Base-by-base conservation (phyloP, 495 filamentous ascomycete genomes). In the Rusavskia elegans region DNA sequence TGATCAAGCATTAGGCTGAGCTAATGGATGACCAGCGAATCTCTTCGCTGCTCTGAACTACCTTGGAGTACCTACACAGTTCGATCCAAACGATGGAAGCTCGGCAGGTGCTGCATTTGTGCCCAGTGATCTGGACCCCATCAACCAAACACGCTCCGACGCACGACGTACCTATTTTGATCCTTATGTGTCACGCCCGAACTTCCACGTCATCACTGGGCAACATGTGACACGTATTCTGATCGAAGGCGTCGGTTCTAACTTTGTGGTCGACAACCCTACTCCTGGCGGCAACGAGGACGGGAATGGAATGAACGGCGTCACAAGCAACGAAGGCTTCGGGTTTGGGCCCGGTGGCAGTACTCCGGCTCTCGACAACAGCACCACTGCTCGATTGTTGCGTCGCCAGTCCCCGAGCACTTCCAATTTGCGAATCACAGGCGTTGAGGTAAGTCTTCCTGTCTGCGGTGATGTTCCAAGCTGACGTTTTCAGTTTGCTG, bases 11-110 rank as follows among this genome's bases (percentile, higher is more conserved):
- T 36, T 1, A 11, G 16, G 20, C 48, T 1, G 14, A 23, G 41
- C 50, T 61, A 35, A 56, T 58, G 30, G 21, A 5, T 52, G 27
- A 14, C 9, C 57, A 79, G 76, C 63, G 39, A 69, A 73, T 55
- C 78, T 77, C 55, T 70, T 78, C 52, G 55, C 60, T 14, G 76
- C 66, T 9, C 51, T 76, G 56, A 70, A 71, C 46, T 54, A 68
- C 50, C 64, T 80, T 5, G 77, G 75, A 19, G 63, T 80, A 32
- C 65, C 71, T 0, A 59, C 64, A 13, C 65, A 66, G 10, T 57
- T 62, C 46, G 74, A 80, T 40, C 63, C 65, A 1, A 71, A 72
- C 39, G 67, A 64, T 23, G 75, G 75, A 16, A 67, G 64, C 39
- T 63, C 65, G 16, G 69, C 70, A 25, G 75, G 76, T 9, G 67